Base-by-base conservation (phyloP, 768 basidiomycete species). In the Boletus subparvulus region DNA sequence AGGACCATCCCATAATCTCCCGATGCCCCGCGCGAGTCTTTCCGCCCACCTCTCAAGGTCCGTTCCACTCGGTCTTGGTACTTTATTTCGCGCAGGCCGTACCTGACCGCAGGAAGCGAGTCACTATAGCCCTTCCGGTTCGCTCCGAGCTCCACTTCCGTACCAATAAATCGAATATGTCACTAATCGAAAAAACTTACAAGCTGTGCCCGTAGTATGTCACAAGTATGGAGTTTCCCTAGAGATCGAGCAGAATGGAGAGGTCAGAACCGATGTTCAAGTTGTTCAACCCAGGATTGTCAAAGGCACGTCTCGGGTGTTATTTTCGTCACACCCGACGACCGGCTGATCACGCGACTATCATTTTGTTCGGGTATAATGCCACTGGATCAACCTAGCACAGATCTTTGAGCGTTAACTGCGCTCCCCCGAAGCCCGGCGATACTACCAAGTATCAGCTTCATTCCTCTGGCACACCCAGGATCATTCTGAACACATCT, bases 1-100 rank as follows among this genome's bases (percentile, higher is more conserved):
- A 55, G 54, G 39, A 19, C 46, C 62, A 72, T 71, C 61, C 71
- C 70, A 71, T 73, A 67, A 60, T 73, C 61, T 50, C 65, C 70
- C 70, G 71, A 61, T 51, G 8, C 6, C 33, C 43, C 62, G 50
- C 50, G 42, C 65, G 65, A 61, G 52, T 67, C 66, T 47, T 50
- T 56, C 65, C 66, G 65, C 52, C 45, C 50, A 32, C 41, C 43
- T 43, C 40, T 45, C 41, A n/a, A 42, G 13, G 26, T 46, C 24
- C 32, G 36, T 37, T 19, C 24, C 40, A 40, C 42, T 35, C 35
- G 28, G 30, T 24, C 6, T 13, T 19, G n/a, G 21, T 6, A 14
- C 12, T 53, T 35, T 56, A 48, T 37, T 39, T 52, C 45, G 26
- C 13, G 17, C 19, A 26, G 44, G 10, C 3, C 6, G 28, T 24